Percentiles rank a stretch among this genome's conserved stretches.
phyloP scores from a whole-genome alignment of 106 monocot species.

The Hemerocallis citrina region DNA sequence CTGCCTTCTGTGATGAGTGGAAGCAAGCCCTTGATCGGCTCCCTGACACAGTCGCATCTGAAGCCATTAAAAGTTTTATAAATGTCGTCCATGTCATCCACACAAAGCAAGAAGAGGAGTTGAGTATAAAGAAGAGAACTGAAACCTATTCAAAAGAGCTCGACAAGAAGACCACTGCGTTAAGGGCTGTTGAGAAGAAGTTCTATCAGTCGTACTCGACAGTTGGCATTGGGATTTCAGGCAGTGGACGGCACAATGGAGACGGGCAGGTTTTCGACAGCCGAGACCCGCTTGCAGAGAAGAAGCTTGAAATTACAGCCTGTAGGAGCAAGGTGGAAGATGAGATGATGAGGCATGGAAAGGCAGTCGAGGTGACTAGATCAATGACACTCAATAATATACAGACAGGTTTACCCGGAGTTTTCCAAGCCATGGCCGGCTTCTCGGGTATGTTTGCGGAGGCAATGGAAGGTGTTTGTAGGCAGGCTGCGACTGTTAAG shows the following conservation, averaged over 20 bases:
- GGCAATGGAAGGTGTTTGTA: slow-evolving; percentile 55
- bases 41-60: slow-evolving; percentile 82
- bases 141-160: slow-evolving; percentile 68
- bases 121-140: slow-evolving; percentile 60
- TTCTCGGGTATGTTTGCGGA: slow-evolving; percentile 68
- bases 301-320: slow-evolving; percentile 44
- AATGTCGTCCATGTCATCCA: slow-evolving; percentile 72
- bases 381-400: slow-evolving; percentile 83
- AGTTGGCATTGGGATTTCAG: slow-evolving; percentile 26
- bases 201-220: slow-evolving; percentile 80
- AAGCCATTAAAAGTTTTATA: slow-evolving; percentile 79
- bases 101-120: slow-evolving; percentile 71
- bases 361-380: slow-evolving; percentile 56
- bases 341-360: slow-evolving; percentile 49
- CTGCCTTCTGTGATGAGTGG: slow-evolving; percentile 89
- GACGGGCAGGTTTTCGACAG: slow-evolving; percentile 46
- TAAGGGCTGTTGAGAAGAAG: slow-evolving; percentile 80
- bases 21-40: slow-evolving; percentile 84
- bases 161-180: slow-evolving; percentile 66
- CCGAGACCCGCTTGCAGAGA: slow-evolving; percentile 64
- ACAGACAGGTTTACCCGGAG: slow-evolving; percentile 73
- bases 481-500: slow-evolving; percentile 25
- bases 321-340: slow-evolving; percentile 73
- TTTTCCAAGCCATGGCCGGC: slow-evolving; percentile 82
- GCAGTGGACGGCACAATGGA: slow-evolving; percentile 16